phyloP scores from a whole-genome alignment of 192 early-diverging fungal genomes.

The Podila verticillata region DNA sequence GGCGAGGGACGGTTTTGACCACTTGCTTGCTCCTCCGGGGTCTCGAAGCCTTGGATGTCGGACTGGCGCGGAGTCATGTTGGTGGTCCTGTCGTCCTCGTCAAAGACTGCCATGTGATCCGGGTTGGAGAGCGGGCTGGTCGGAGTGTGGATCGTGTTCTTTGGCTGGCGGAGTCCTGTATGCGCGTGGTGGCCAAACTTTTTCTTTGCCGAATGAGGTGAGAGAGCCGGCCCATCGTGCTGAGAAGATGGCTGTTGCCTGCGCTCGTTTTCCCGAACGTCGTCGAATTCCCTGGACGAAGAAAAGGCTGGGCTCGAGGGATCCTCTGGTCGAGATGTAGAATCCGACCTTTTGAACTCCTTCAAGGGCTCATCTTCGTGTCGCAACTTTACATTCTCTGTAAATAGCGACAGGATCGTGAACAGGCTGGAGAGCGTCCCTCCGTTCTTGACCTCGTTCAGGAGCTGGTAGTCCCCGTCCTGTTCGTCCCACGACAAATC shows the following conservation, averaged over 20 bases:
- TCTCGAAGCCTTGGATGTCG: conserved; percentile 20
- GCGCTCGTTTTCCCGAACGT: conserved; percentile 8
- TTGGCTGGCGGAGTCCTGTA: conserved; percentile 34
- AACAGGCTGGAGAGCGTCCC: conserved; percentile 94
- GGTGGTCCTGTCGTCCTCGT: conserved; percentile 3
- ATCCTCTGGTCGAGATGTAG: conserved; percentile 3
- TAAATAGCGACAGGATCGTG: conserved; percentile 90
- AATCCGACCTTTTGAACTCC: conserved; percentile 35
- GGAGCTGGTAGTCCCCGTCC: conserved; percentile 66
- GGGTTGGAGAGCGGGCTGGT: conserved; percentile 52
- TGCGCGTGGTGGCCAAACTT: conserved; percentile 17
- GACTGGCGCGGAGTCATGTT: conserved; percentile 33
- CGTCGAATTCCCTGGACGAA: too few relatives aligned
- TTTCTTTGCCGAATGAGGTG: conserved; percentile 29
- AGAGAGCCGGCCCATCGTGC: conserved; percentile 1
- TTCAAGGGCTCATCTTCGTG: conserved; percentile 58
- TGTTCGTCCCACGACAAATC: conserved; percentile 50
- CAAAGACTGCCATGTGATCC: conserved; percentile 51
- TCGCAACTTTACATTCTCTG: conserved; percentile 73
- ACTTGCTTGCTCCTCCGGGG: neutral
- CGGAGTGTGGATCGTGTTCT: conserved; percentile 37
- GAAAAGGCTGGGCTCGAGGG: neutral
- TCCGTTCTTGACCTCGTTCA: conserved; percentile 92
- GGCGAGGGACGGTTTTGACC: neutral
- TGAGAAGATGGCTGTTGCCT: neutral